Conservation (phyloP, 2,329 filamentous ascomycete species). For the Leptographium procerum region DNA sequence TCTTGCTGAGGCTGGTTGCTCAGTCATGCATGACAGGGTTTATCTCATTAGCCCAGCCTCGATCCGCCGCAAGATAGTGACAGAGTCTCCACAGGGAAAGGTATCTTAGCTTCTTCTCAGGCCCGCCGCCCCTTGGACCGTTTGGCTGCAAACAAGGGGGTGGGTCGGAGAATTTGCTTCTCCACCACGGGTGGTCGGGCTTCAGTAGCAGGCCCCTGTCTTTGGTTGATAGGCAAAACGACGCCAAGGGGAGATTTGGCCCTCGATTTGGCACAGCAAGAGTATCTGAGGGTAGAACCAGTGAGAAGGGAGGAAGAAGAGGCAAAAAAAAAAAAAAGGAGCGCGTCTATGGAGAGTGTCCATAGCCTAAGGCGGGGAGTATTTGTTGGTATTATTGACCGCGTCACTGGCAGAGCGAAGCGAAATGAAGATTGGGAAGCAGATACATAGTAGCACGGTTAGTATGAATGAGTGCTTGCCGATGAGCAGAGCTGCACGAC, state of each 20-base stretch:
- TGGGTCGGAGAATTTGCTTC: not conserved
- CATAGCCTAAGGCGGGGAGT: not conserved
- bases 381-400: not conserved
- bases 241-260: not conserved
- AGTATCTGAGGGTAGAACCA: not conserved
- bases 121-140: not conserved
- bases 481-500: too few species aligned
- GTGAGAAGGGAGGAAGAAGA: not conserved
- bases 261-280: not conserved
- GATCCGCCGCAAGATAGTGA: not conserved
- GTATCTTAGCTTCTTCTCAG: too few species aligned
- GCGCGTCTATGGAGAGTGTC: not conserved
- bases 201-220: not conserved
- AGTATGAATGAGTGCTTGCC: too few species aligned
- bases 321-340: not conserved
- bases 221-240: not conserved
- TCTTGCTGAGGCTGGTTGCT: not conserved
- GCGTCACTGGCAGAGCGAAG: not conserved
- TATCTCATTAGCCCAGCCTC: not conserved
- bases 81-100: too few species aligned
- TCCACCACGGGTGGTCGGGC: not conserved
- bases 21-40: not conserved
- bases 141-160: not conserved
- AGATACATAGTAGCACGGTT: too few species aligned
- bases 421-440: too few species aligned